Evolutionary conservation across 768 basidiomycete species (phyloP).

Genomic region (Trametes elegans): DNA sequence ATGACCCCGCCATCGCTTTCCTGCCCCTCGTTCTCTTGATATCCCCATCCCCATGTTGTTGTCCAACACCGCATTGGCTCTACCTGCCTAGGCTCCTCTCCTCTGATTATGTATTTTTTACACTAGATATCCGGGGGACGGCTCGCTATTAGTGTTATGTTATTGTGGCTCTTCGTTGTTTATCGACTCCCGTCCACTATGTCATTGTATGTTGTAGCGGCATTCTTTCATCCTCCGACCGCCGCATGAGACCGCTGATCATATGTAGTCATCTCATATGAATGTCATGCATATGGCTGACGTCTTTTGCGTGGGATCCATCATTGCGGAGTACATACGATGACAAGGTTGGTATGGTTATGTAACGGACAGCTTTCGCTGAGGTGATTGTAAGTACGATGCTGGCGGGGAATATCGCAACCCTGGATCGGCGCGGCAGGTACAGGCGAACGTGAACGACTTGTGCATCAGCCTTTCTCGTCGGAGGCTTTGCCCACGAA

Average conservation of each 20-base stretch:
- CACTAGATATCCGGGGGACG: slow-evolving; percentile 12
- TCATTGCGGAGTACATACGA: too few species aligned
- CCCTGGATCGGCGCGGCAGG: too few species aligned
- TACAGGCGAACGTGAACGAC: too few species aligned
- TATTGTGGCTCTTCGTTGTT: slow-evolving; percentile 2
- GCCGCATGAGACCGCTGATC: too few species aligned
- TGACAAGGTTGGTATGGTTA: too few species aligned
- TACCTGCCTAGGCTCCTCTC: background rate
- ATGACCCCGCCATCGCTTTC: slow-evolving; percentile 3
- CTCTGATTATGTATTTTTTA: slow-evolving; percentile 12
- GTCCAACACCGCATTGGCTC: slow-evolving; percentile 1
- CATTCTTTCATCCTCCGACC: slow-evolving; percentile 3
- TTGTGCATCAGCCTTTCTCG: too few species aligned
- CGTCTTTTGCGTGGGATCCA: slow-evolving; percentile 22
- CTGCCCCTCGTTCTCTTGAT: background rate
- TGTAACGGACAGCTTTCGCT: too few species aligned
- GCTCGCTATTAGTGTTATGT: background rate
- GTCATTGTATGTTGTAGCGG: slow-evolving; percentile 6
- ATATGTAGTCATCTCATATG: too few species aligned
- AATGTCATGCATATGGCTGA: too few species aligned
- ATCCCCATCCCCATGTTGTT: background rate
- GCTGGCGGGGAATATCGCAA: too few species aligned
- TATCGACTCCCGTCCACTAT: background rate
- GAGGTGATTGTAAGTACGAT: too few species aligned
- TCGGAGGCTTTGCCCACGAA: too few species aligned